Conservation (phyloP, 176 grass and related monocot genomes). For the Metroxylon sagu region DNA sequence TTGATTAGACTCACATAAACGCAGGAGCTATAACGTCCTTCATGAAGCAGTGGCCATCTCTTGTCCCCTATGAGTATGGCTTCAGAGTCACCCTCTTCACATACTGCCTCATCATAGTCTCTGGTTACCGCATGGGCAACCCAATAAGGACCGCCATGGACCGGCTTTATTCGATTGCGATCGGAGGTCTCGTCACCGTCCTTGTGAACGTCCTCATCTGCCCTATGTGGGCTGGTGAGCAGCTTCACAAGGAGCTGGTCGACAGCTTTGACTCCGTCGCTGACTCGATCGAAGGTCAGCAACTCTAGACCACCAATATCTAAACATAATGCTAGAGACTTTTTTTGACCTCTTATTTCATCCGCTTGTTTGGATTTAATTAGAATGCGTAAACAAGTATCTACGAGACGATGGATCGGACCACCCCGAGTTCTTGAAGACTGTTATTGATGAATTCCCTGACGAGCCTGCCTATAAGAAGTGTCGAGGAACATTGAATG, state of each 20-base stretch:
- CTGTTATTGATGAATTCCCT: slow-evolving; percentile 7
- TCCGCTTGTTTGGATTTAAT: not conserved
- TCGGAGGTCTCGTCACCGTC: slow-evolving; percentile 33
- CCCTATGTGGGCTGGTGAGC: slow-evolving; percentile 54
- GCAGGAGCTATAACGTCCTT: slow-evolving; percentile 49
- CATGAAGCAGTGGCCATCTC: slow-evolving; percentile 38
- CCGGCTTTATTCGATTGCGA: slow-evolving; percentile 40
- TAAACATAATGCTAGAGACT: not conserved
- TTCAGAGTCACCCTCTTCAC: slow-evolving; percentile 58
- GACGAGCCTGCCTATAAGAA: slow-evolving; percentile 20
- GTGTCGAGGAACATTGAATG: slow-evolving; percentile 33
- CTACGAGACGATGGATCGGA: slow-evolving; percentile 11
- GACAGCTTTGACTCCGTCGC: slow-evolving; percentile 35
- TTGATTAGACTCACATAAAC: too few relatives aligned
- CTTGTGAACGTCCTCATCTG: slow-evolving; percentile 40
- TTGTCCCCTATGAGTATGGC: slow-evolving; percentile 36
- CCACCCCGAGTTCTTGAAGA: slow-evolving; percentile 3
- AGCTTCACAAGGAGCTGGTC: slow-evolving; percentile 49
- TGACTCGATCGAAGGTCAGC: slow-evolving; percentile 37
- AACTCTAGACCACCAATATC: not conserved
- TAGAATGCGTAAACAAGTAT: slow-evolving; percentile 42
- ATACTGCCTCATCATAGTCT: slow-evolving; percentile 46
- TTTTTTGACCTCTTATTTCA: not conserved
- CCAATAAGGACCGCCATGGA: slow-evolving; percentile 23
- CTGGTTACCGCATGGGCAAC: slow-evolving; percentile 26